Conservation (phyloP, 208 protist species). For the Leishmania gerbilli region DNA sequence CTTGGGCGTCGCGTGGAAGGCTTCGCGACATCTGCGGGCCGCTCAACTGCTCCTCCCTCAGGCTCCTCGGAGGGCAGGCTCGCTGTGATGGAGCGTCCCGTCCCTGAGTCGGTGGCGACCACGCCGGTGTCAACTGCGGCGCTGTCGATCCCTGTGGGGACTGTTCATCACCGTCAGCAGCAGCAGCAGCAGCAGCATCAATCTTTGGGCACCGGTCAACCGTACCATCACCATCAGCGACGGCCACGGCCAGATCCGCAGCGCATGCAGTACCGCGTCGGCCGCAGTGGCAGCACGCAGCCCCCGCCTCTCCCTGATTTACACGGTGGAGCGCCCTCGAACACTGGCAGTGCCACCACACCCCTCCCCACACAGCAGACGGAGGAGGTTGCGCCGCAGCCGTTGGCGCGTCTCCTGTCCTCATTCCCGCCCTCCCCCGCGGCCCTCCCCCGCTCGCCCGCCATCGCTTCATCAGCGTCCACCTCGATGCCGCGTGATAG, state of each 20-base stretch:
- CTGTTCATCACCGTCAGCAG: conserved; percentile 4
- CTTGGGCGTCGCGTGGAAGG: background rate
- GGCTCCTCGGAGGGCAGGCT: background rate
- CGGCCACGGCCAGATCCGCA: conserved; percentile 4
- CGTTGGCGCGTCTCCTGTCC: background rate
- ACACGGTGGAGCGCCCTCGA: background rate
- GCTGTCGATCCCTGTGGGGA: background rate
- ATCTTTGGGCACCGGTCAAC: background rate
- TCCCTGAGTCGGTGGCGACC: conserved; percentile 20
- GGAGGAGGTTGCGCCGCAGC: background rate
- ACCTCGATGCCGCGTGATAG: conserved; percentile 14
- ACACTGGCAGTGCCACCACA: background rate
- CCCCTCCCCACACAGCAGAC: background rate
- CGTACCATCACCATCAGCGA: conserved; percentile 9
- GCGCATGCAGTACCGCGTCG: conserved; percentile 32
- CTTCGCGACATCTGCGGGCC: background rate
- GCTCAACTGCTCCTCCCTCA: background rate
- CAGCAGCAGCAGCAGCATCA: conserved; percentile 5
- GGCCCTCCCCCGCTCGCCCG: background rate
- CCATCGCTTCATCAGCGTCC: background rate
- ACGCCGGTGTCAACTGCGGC: background rate
- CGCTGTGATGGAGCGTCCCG: conserved; percentile 11
- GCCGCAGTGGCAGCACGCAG: conserved; percentile 32
- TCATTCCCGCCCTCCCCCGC: background rate
- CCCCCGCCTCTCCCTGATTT: conserved; percentile 8